phyloP scores from a whole-genome alignment of 106 monocot genomes.

The Posidonia australis region DNA sequence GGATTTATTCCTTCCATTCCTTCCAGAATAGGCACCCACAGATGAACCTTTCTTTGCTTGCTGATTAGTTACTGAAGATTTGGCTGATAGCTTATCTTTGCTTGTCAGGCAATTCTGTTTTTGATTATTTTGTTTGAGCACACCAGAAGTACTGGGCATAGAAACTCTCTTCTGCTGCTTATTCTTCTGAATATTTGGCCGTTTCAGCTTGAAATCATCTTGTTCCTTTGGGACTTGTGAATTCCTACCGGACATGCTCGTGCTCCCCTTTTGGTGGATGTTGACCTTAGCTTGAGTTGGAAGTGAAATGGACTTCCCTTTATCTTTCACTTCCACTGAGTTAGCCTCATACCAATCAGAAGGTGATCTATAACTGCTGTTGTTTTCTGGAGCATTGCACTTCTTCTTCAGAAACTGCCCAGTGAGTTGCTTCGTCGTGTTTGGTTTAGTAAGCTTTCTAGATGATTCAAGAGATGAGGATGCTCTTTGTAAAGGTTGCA shows the following conservation, averaged over 20 bases:
- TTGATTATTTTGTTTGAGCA: conserved; percentile 71
- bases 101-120: conserved; percentile 48
- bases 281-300: conserved; percentile 76
- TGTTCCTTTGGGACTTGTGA: conserved; percentile 19
- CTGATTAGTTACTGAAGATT: conserved; percentile 23
- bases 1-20: conserved; percentile 30
- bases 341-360: conserved; percentile 17
- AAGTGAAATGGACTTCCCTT: conserved; percentile 53
- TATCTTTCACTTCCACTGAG: conserved; percentile 23
- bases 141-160: conserved; percentile 25
- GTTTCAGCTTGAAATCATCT: conserved; percentile 20
- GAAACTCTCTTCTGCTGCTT: conserved; percentile 31
- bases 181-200: conserved; percentile 31
- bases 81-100: conserved; percentile 33
- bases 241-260: conserved; percentile 12
- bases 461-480: conserved; percentile 27
- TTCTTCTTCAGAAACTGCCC: conserved; percentile 32
- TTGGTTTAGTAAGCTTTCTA: conserved; percentile 21
- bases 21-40: conserved; percentile 29
- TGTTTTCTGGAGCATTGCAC: conserved; percentile 26
- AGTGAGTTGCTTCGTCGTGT: conserved; percentile 18
- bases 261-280: conserved; percentile 53
- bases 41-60: conserved; percentile 34
- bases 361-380: conserved; percentile 15
- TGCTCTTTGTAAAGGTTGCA: conserved; percentile 20